These are phyloP conservation scores for Leccinum angustisporum DNA, from an alignment of 1,284 basidiomycete species.

Conservation along the genomic window DNA sequence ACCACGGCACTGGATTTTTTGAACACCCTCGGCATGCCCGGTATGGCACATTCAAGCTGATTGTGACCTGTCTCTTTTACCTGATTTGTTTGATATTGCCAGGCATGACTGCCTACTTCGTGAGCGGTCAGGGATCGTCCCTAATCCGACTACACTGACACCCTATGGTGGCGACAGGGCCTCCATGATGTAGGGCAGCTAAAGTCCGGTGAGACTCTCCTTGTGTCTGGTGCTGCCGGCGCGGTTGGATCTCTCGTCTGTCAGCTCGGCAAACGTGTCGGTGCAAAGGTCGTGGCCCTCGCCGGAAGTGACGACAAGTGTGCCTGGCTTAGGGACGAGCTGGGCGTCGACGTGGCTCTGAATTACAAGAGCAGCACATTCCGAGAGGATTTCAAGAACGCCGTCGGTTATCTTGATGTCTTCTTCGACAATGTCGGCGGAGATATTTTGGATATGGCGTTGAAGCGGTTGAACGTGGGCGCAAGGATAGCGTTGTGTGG, in stretches of 20 bases:
- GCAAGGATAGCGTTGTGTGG: constrained; percentile 82
- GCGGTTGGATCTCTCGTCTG: constrained; percentile 75
- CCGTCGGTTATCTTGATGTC: constrained; percentile 69
- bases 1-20: constrained; percentile 71
- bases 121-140: constrained; percentile 32
- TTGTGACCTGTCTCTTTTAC: background rate
- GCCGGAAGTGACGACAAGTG: constrained; percentile 79
- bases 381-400: constrained; percentile 59
- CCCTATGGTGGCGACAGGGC: constrained; percentile 50
- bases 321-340: constrained; percentile 74
- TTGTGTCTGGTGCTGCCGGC: constrained; percentile 90
- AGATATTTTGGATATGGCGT: constrained; percentile 74
- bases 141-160: constrained; percentile 2
- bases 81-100: constrained; percentile 1
- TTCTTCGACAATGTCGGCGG: constrained; percentile 91
- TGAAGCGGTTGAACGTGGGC: constrained; percentile 71
- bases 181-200: constrained; percentile 76
- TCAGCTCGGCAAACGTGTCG: constrained; percentile 74
- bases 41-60: constrained; percentile 37
- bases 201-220: constrained; percentile 79
- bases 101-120: constrained; percentile 86
- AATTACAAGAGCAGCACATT: constrained; percentile 87
- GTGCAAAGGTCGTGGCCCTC: constrained; percentile 79
- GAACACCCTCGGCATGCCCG: constrained; percentile 71
- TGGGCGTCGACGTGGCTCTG: constrained; percentile 81